phyloP scores from a whole-genome alignment of 2,329 filamentous ascomycete genomes.

The Aspergillus sp. region DNA sequence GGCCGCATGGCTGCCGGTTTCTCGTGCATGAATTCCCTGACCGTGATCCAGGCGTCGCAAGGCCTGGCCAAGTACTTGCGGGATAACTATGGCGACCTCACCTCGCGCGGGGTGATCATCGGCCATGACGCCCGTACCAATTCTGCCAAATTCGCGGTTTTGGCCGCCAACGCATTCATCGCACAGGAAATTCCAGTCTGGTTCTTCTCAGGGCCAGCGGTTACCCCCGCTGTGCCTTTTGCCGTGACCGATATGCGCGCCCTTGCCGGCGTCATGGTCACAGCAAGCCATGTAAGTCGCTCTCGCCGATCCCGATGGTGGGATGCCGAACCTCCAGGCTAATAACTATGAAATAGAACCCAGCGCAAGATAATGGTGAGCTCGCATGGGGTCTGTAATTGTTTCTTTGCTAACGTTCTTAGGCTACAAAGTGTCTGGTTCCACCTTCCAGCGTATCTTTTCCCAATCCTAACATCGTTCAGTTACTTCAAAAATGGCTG shows the following conservation, averaged over 20 bases:
- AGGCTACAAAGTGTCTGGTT: conserved; percentile 60
- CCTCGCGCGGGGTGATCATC: conserved; percentile 55
- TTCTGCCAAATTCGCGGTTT: conserved; percentile 59
- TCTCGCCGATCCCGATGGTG: not conserved
- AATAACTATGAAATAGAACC: conserved; percentile 47
- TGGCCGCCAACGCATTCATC: conserved; percentile 61
- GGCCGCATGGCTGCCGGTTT: conserved; percentile 67
- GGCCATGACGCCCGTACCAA: conserved; percentile 65
- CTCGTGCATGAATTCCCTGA: conserved; percentile 59
- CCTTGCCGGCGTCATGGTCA: conserved; percentile 64
- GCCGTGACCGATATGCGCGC: conserved; percentile 55
- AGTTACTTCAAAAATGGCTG: conserved; percentile 64
- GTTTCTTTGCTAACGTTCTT: conserved; percentile 2
- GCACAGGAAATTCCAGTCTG: conserved; percentile 59
- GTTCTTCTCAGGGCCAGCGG: conserved; percentile 56
- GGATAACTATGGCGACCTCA: conserved; percentile 42
- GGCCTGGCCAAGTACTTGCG: conserved; percentile 63
- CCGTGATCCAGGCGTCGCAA: conserved; percentile 63
- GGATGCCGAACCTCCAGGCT: not conserved
- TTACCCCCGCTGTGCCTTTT: conserved; percentile 65
- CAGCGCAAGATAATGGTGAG: conserved; percentile 59
- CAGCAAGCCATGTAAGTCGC: conserved; percentile 56
- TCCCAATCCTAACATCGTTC: conserved; percentile 21
- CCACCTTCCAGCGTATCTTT: not conserved
- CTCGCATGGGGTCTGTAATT: not conserved